phyloP scores from a whole-genome alignment of 495 filamentous ascomycete genomes.

The Neurospora sp. region DNA sequence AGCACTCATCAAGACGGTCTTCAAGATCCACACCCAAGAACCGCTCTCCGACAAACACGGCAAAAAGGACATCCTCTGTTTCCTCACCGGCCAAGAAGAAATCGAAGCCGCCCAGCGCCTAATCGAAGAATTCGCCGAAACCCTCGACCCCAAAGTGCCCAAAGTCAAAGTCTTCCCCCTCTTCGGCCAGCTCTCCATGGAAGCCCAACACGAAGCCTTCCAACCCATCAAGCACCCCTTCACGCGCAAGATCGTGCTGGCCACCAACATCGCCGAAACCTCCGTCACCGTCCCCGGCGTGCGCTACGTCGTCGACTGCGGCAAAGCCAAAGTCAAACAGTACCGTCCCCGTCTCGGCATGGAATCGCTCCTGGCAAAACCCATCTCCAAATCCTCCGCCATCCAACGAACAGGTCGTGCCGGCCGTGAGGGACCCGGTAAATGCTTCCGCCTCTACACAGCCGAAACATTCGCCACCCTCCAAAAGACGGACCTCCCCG shows the following conservation, averaged over 20 bases:
- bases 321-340: conserved; percentile 89
- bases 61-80: conserved; percentile 68
- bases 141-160: conserved; percentile 62
- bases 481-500: conserved; percentile 66
- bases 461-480: conserved; percentile 62
- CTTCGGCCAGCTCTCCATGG: conserved; percentile 46
- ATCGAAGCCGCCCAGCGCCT: conserved; percentile 74
- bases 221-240: conserved; percentile 55
- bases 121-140: conserved; percentile 65
- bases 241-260: conserved; percentile 81
- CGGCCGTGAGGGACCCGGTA: conserved; percentile 81
- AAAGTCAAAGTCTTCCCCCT: conserved; percentile 46
- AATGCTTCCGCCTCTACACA: conserved; percentile 86
- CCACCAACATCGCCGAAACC: conserved; percentile 97
- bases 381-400: conserved; percentile 86
- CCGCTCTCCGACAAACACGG: conserved; percentile 60
- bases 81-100: conserved; percentile 87
- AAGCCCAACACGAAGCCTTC: conserved; percentile 79
- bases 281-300: conserved; percentile 95
- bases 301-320: conserved; percentile 82
- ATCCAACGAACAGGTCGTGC: conserved; percentile 89
- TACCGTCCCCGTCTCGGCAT: conserved; percentile 77
- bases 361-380: conserved; percentile 82
- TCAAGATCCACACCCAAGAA: conserved; percentile 79
- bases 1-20: conserved; percentile 68